Percentiles rank a stretch among this genome's conserved stretches.
Evolutionary conservation across 2,329 filamentous ascomycete genomes (phyloP).

Genomic region (Penicillium sp.): DNA sequence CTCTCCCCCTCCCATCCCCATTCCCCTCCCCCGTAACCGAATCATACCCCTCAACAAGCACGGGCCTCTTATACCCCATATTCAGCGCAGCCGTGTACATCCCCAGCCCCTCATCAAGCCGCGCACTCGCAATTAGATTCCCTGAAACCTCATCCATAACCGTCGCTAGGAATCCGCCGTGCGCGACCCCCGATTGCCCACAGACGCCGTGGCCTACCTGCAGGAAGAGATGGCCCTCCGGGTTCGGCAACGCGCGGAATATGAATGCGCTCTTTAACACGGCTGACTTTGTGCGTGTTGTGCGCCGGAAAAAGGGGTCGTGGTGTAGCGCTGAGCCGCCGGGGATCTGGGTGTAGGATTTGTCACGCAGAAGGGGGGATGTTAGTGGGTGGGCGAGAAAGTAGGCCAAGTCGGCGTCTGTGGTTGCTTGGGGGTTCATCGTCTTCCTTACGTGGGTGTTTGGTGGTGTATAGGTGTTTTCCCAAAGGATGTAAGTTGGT

Average conservation of each 20-base stretch:
- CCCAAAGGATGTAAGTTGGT: too few species aligned
- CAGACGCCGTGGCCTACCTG: constrained; percentile 9
- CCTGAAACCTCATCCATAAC: constrained; percentile 17
- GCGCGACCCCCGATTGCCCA: constrained; percentile 12
- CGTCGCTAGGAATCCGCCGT: constrained; percentile 19
- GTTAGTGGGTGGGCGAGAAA: background rate
- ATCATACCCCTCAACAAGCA: constrained; percentile 1
- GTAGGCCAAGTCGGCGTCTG: background rate
- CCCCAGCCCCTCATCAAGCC: constrained; percentile 11
- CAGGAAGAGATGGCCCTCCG: constrained; percentile 14
- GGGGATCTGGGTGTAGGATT: background rate
- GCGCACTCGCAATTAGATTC: constrained; percentile 1
- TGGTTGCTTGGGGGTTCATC: background rate
- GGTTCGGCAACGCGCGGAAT: background rate
- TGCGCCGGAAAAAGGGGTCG: constrained; percentile 11
- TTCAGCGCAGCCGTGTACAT: constrained; percentile 15
- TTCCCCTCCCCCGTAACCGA: background rate
- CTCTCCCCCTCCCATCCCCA: background rate
- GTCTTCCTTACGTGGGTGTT: background rate
- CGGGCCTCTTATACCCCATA: constrained; percentile 8
- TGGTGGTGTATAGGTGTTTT: too few species aligned
- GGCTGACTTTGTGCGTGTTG: background rate
- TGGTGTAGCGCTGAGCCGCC: background rate
- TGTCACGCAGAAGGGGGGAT: background rate
- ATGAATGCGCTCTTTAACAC: constrained; percentile 1